Percentiles rank a stretch among this genome's conserved stretches.
These are phyloP conservation scores for Apophysomyces ossiformis DNA, from an alignment of 371 early-diverging fungal genomes.

Conservation along the genomic window DNA sequence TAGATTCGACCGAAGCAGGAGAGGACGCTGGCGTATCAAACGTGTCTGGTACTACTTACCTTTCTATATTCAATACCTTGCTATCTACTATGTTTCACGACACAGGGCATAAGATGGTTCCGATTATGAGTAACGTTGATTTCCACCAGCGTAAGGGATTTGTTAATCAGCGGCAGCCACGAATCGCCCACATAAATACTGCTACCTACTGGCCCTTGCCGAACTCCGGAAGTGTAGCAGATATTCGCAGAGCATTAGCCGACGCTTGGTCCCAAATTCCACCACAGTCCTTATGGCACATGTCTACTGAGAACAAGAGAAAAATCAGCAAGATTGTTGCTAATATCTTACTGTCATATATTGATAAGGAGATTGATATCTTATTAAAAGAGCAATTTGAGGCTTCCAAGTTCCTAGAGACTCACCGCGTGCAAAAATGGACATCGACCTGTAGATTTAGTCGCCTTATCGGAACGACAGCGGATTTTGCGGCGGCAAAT, in stretches of 20 bases:
- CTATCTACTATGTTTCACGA: not conserved
- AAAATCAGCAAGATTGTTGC: conserved; percentile 18
- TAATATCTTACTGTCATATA: conserved; percentile 14
- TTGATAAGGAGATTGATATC: conserved; percentile 36
- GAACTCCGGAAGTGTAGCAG: conserved; percentile 15
- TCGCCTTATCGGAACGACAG: conserved; percentile 46
- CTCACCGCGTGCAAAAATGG: conserved; percentile 29
- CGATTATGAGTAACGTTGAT: conserved; percentile 19
- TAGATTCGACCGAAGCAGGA: not conserved
- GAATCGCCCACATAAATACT: conserved; percentile 15
- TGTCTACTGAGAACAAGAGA: not conserved
- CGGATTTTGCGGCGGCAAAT: conserved; percentile 43
- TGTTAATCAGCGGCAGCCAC: conserved; percentile 17
- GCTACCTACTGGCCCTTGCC: conserved; percentile 40
- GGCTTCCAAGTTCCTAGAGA: conserved; percentile 24
- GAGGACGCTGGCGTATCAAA: not conserved
- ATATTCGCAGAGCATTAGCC: conserved; percentile 18
- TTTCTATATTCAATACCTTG: not conserved
- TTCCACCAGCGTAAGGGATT: conserved; percentile 19
- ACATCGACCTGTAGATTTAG: conserved; percentile 32
- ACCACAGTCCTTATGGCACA: conserved; percentile 22
- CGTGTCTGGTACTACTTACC: not conserved
- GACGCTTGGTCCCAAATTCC: conserved; percentile 20
- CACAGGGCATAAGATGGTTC: conserved; percentile 23
- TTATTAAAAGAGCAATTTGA: conserved; percentile 31